Percentiles rank a stretch among this genome's conserved stretches.
Conservation (phyloP, 139 green algal species). For the Volvox africanus region DNA sequence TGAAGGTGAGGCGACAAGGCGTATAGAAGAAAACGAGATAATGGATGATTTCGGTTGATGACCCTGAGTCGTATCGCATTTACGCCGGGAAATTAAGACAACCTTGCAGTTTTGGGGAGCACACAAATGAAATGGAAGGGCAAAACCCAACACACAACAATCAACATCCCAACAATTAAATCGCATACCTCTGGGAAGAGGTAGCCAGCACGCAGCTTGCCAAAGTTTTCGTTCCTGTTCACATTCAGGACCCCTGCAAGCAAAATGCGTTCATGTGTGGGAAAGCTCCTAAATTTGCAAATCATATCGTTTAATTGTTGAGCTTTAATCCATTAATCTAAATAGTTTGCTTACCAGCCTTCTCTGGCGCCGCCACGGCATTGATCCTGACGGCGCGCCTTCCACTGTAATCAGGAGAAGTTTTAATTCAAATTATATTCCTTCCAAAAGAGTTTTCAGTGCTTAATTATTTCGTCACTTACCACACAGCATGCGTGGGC, state of each 20-base stretch:
- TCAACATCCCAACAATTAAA: too few relatives aligned
- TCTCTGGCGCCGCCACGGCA: slow-evolving; percentile 7
- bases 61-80: too few relatives aligned
- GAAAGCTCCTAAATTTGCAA: not conserved
- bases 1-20: too few relatives aligned
- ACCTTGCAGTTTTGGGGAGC: not conserved
- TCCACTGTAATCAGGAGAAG: not conserved
- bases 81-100: too few relatives aligned
- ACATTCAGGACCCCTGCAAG: slow-evolving; percentile 56
- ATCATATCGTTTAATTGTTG: not conserved
- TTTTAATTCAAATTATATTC: too few relatives aligned
- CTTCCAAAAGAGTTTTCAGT: not conserved
- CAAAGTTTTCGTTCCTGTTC: slow-evolving; percentile 95
- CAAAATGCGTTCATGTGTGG: not conserved
- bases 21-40: too few relatives aligned
- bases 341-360: not conserved
- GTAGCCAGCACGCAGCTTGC: slow-evolving; percentile 98
- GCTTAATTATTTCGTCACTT: not conserved
- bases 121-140: not conserved
- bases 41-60: too few relatives aligned
- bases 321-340: not conserved
- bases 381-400: slow-evolving; percentile 25
- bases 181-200: slow-evolving; percentile 98
- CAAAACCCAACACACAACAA: not conserved
- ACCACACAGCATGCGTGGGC: not conserved